Conservation (phyloP, 2,329 filamentous ascomycete species). For the Colletotrichum orchidophilum region DNA sequence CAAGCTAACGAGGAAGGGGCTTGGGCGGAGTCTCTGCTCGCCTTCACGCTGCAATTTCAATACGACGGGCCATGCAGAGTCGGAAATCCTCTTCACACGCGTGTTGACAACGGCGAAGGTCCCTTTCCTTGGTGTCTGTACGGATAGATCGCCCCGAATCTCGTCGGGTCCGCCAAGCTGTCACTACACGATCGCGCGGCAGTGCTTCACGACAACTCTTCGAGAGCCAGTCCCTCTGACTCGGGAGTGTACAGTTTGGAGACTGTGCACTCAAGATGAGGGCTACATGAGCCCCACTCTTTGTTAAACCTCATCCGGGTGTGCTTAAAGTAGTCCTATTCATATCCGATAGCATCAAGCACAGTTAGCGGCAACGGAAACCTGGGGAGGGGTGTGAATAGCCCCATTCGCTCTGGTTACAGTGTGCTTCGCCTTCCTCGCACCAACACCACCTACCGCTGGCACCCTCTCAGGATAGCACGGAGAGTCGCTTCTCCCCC, state of each 20-base stretch:
- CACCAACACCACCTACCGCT: neutral
- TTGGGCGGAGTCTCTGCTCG: neutral
- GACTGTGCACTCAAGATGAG: conserved; percentile 2
- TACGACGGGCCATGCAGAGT: conserved; percentile 7
- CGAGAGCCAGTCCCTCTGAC: conserved; percentile 15
- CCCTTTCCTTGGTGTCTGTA: conserved; percentile 5
- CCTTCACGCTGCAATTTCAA: conserved; percentile 1
- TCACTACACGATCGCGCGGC: conserved; percentile 22
- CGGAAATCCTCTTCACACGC: neutral
- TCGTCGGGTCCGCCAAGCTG: conserved; percentile 29
- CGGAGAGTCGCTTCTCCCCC: conserved; percentile 10
- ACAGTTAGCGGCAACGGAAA: neutral
- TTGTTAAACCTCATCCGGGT: neutral
- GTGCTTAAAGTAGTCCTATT: neutral
- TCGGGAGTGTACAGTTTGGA: conserved; percentile 2
- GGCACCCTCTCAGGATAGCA: neutral
- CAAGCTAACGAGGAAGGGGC: neutral
- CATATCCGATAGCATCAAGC: conserved; percentile 14
- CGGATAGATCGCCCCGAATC: conserved; percentile 7
- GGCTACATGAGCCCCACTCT: neutral
- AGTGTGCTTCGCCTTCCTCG: conserved; percentile 13
- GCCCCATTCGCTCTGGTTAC: neutral
- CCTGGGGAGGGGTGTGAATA: neutral
- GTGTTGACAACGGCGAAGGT: neutral
- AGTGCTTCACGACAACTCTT: conserved; percentile 2